Base-by-base conservation (phyloP, 352 stramenopile genomes). In the Plasmopara muralis region DNA sequence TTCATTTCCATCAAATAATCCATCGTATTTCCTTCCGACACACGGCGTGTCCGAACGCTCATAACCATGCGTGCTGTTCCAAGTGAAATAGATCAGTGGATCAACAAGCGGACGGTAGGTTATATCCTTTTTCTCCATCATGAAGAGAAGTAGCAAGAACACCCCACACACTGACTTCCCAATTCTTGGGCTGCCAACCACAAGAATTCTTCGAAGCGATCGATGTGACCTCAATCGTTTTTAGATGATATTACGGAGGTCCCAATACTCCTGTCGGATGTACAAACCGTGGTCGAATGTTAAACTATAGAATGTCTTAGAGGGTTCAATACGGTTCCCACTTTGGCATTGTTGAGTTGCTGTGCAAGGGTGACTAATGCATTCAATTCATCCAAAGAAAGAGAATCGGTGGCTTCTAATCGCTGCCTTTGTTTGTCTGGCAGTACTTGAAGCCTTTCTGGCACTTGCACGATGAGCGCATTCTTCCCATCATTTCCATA, bases 221-320 rank as follows among this genome's bases (percentile, higher is more conserved):
- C 7, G 10, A 35, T 12, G 0, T 35, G 25, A 15, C 28, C 6
- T 15, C 18, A 64, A 39, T 43, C 20, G 2, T 28, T 49, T 0
- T 28, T 35, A 10, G 18, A 64, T 60, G 0, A 57, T 53, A 4
- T 44, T 5, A 13, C 55, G n/a, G 9, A 60, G 46, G 13, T 56
- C 50, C 57, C 40, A 60, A 50, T 65, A 60, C 20, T 65, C 57
- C 37, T 60, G 46, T 45, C 51, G 51, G 29, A 65, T 45, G 37
- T 57, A 65, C 51, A 65, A 53, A 4, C 46, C 50, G 4, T 63
- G 40, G 10, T 18, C 0, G 7, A 58, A 20, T 15, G 0, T 35
- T 18, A 25, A 49, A 41, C 43, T 9, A 10, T 53, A 44, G 4
- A 56, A 2, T 50, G 5, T 31, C 15, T 25, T 16, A 18, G 30